phyloP scores from a whole-genome alignment of 2,329 filamentous ascomycete species.

The Colletotrichum incanum region DNA sequence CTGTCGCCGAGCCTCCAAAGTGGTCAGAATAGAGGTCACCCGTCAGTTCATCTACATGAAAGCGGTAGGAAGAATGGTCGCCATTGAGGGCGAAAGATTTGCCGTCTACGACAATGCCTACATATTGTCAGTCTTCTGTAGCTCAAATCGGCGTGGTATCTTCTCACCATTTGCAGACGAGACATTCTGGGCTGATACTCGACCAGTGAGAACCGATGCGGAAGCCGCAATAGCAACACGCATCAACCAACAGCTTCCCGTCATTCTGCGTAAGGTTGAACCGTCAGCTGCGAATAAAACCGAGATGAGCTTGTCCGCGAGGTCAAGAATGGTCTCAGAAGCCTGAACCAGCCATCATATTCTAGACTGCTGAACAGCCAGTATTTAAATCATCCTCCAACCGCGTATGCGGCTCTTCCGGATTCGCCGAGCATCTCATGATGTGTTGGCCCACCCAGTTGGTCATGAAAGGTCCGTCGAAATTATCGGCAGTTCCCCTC shows the following conservation, averaged over 20 bases:
- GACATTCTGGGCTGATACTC: constrained; percentile 4
- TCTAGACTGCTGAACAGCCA: not conserved
- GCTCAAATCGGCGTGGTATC: fast-evolving
- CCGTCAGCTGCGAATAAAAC: not conserved
- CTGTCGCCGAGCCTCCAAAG: constrained; percentile 71
- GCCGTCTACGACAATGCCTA: constrained; percentile 69
- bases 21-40: constrained; percentile 74
- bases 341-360: not conserved
- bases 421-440: constrained; percentile 1
- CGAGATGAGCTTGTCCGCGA: not conserved
- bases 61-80: constrained; percentile 72
- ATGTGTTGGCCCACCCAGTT: not conserved
- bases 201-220: not conserved
- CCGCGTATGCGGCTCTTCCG: not conserved
- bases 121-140: not conserved
- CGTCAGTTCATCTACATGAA: constrained; percentile 71
- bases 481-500: constrained; percentile 36
- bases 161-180: constrained; percentile 17
- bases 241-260: constrained; percentile 3
- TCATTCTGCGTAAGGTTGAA: constrained; percentile 1
- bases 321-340: not conserved
- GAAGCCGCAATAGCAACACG: constrained; percentile 22
- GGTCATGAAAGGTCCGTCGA: constrained; percentile 19
- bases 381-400: constrained; percentile 13
- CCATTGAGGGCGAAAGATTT: constrained; percentile 71